These are phyloP conservation scores for Neurospora sp. DNA, from an alignment of 495 filamentous ascomycete genomes.

Conservation along the genomic window DNA sequence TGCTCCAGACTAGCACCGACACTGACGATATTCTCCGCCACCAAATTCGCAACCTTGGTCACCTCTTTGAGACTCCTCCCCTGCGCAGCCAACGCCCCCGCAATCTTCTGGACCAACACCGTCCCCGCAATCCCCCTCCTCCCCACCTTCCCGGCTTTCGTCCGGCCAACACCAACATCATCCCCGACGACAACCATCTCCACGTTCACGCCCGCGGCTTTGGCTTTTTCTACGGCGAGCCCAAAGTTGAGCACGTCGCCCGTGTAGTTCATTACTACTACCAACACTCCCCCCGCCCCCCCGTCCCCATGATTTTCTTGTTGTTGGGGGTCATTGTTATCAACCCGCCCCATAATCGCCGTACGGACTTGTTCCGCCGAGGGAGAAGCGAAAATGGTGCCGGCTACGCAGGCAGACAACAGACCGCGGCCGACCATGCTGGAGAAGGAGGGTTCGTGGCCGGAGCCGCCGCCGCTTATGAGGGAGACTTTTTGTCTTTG, in stretches of 20 bases:
- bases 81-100: constrained; percentile 71
- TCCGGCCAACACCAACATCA: constrained; percentile 83
- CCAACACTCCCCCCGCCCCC: constrained; percentile 34
- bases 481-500: constrained; percentile 54
- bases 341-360: constrained; percentile 62
- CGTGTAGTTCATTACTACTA: constrained; percentile 60
- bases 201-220: constrained; percentile 64
- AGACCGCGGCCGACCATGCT: constrained; percentile 58
- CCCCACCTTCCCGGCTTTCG: constrained; percentile 80
- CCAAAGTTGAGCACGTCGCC: constrained; percentile 94
- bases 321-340: constrained; percentile 32
- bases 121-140: constrained; percentile 87
- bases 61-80: constrained; percentile 59
- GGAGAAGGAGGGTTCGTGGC: constrained; percentile 87
- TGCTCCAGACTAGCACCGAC: constrained; percentile 81
- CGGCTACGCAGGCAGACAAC: constrained; percentile 78
- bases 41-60: constrained; percentile 56
- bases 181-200: constrained; percentile 96
- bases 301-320: no score
- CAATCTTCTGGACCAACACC: constrained; percentile 80
- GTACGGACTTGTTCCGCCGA: constrained; percentile 76
- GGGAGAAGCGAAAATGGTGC: constrained; percentile 88
- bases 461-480: constrained; percentile 82
- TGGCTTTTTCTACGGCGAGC: constrained; percentile 86
- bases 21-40: constrained; percentile 67